Base-by-base conservation (phyloP, 1,284 basidiomycete genomes). In the Fomitopsis palustris region DNA sequence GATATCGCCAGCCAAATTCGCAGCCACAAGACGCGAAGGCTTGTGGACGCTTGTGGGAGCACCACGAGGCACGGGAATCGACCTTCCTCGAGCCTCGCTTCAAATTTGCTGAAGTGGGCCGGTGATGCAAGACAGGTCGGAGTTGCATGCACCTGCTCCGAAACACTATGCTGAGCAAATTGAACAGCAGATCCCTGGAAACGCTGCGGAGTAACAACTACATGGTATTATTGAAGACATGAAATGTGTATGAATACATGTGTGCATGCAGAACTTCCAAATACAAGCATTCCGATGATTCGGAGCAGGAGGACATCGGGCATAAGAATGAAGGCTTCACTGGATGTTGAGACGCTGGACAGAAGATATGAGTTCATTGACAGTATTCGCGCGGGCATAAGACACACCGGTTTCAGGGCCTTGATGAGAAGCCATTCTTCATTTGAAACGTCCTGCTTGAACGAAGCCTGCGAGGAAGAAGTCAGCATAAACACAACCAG, bases 361-460 rank as follows among this genome's bases (percentile, higher is more conserved):
- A 42, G n/a, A 29, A n/a, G 41, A 16, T 52, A 10, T 38, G 7
- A 41, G 57, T 35, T n/a, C 29, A 42, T 37, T 38, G 31, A 54
- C 41, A 57, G 6, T 16, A 6, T 31, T 25, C 37, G 39, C 39
- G 37, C 51, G 14, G 5, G 38, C 23, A 29, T 41, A 27, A 72
- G 29, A 64, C 86, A 63, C 71, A 96, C 91, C 19, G 86, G 82
- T 79, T 99, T 99, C 71, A 99, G 81, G 58, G 86, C 87, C 75
- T 93, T 96, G 74, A 99, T 95, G 61, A 98, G 83, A 19, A 90
- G 80, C 95, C 96, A 98, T 70, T 99, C 97, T 62, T 96, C 93
- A 64, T 85, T 90, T 27, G 90, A 85, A 31, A 97, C 94, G 72
- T 97, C 93, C 29, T 88, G 81, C 78, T 94, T 92, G 82, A 97